phyloP scores from a whole-genome alignment of 2,329 filamentous ascomycete species.

The Neonectria neomacrospora region DNA sequence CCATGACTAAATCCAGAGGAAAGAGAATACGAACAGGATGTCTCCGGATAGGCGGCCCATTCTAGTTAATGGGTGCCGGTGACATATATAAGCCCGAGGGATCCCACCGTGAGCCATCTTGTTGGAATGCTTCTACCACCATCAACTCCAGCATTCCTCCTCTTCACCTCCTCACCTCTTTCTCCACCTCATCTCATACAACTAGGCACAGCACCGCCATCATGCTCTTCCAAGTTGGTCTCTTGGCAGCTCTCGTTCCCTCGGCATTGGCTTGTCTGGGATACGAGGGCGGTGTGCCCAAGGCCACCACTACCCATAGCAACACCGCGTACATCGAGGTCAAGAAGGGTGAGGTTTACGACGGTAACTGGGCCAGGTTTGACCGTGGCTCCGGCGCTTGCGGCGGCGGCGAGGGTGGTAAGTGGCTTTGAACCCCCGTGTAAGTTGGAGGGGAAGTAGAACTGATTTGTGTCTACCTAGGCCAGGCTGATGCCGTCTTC shows the following conservation, averaged over 20 bases:
- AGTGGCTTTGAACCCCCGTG: constrained; percentile 13
- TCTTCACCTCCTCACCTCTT: not conserved
- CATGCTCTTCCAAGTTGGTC: constrained; percentile 26
- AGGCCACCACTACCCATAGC: constrained; percentile 40
- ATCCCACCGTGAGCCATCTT: not conserved
- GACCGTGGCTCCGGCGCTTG: constrained; percentile 54
- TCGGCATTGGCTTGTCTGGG: constrained; percentile 41
- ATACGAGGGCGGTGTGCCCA: constrained; percentile 46
- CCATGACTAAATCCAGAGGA: not conserved
- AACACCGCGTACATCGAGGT: constrained; percentile 49
- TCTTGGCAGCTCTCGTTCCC: constrained; percentile 26
- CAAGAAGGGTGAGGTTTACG: constrained; percentile 44
- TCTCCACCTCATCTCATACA: not conserved
- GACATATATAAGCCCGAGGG: constrained; percentile 19
- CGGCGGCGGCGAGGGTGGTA: constrained; percentile 53
- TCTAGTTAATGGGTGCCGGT: not conserved
- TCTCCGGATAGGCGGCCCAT: not conserved
- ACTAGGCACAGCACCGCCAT: not conserved
- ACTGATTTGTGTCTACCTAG: constrained; percentile 2
- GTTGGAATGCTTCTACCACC: not conserved
- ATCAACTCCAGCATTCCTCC: not conserved
- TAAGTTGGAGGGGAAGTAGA: not conserved
- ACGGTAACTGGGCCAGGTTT: constrained; percentile 49
- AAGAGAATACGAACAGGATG: not conserved
- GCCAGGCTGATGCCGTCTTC: constrained; percentile 37